Percentiles rank a stretch among this genome's conserved stretches.
Evolutionary conservation across 257 asterid genomes (phyloP).

Genomic region (Paulownia fortunei): DNA sequence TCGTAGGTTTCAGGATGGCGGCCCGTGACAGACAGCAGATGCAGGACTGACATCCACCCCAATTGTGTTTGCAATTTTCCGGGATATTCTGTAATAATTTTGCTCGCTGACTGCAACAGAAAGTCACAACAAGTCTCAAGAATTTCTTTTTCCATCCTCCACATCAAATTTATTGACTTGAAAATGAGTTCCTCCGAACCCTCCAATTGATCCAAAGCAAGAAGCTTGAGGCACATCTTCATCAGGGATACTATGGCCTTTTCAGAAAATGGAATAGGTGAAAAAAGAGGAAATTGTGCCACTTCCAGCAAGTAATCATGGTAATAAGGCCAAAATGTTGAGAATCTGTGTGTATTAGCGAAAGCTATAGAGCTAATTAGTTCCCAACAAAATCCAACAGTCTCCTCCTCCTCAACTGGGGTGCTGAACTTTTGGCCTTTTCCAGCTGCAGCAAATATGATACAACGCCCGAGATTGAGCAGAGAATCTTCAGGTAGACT

Average conservation of each 20-base stretch:
- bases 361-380: conserved; percentile 54
- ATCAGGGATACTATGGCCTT: conserved; percentile 70
- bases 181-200: conserved; percentile 76
- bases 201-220: conserved; percentile 56
- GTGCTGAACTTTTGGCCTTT: conserved; percentile 88
- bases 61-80: conserved; percentile 61
- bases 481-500: conserved; percentile 71
- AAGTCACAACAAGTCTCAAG: conserved; percentile 81
- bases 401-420: conserved; percentile 86
- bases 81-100: conserved; percentile 67
- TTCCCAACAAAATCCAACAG: conserved; percentile 89
- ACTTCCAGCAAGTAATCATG: conserved; percentile 75
- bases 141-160: conserved; percentile 87
- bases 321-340: conserved; percentile 81
- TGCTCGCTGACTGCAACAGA: conserved; percentile 59
- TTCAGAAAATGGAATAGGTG: conserved; percentile 76
- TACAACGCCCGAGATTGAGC: conserved; percentile 78
- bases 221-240: conserved; percentile 73
- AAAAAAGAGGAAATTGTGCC: conserved; percentile 80
- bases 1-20: conserved; percentile 89
- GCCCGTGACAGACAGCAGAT: conserved; percentile 81
- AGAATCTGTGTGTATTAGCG: conserved; percentile 66
- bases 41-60: conserved; percentile 86
- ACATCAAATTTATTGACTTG: conserved; percentile 80
- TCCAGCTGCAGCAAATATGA: conserved; percentile 84